A percentile compares a stretch with the other conserved stretches of the same genome.
Conservation (phyloP, 164 flowering plant species). For the Nymphaea colorata region DNA sequence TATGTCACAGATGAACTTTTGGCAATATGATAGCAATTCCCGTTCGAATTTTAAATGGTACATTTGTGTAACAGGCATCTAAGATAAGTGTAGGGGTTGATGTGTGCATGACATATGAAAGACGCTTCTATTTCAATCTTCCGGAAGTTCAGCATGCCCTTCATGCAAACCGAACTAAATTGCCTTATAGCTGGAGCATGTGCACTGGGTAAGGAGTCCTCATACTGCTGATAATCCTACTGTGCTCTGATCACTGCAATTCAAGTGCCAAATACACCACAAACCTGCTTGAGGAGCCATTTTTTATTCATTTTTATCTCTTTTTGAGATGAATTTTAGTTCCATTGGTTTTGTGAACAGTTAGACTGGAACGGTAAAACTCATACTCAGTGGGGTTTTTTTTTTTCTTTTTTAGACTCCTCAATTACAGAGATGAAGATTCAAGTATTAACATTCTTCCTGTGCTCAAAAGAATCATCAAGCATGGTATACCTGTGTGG, state of each 20-base stretch:
- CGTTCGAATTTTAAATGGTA: too few relatives aligned
- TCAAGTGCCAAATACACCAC: too few relatives aligned
- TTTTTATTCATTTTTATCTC: too few relatives aligned
- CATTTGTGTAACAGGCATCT: conserved; percentile 42
- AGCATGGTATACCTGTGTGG: conserved; percentile 58
- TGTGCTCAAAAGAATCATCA: conserved; percentile 50
- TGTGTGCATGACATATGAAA: conserved; percentile 80
- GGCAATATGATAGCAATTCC: too few relatives aligned
- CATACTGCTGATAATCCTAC: too few relatives aligned
- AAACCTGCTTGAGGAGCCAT: too few relatives aligned
- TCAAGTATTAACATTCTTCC: conserved; percentile 71
- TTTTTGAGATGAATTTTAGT: neutral
- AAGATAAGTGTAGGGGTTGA: conserved; percentile 87
- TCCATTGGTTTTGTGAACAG: neutral
- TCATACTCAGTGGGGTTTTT: neutral
- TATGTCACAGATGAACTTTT: too few relatives aligned
- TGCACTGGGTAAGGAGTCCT: conserved; percentile 57
- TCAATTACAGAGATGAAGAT: conserved; percentile 55
- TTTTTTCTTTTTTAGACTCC: neutral
- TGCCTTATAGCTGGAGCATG: conserved; percentile 80
- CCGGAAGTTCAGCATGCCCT: conserved; percentile 90
- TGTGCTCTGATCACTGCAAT: neutral
- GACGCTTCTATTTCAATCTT: conserved; percentile 73
- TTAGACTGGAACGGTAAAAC: neutral
- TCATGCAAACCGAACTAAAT: conserved; percentile 78